Evolutionary conservation across 345 rosid species (phyloP), one percentile per base, ranked within the genome.

Genomic region (Kernera saxatilis): DNA sequence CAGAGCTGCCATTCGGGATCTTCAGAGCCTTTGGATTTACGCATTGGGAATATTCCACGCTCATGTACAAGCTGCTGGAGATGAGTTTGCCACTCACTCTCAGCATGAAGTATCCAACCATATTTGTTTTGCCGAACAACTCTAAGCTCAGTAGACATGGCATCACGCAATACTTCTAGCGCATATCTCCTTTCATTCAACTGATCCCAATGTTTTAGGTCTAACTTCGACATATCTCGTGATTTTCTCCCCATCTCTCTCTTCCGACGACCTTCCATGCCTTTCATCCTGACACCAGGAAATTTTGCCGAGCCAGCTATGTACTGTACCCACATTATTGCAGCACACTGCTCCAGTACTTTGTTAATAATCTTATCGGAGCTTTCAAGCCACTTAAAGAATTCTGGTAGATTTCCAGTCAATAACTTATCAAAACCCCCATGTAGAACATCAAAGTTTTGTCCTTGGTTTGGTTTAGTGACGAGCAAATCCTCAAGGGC

Each of bases 31-130:
- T 79, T 72, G 67, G 89, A 74, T 77, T 81, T 89, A 49, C 78
- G 84, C 88, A 92, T 78, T 30, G 99, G 97, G 66, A 95, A 87
- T 79, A 92, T 86, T 56, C 99, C 99, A 15, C 99, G 86, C 78
- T 95, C 97, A 66, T 95, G 99, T 48, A 95, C 89, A 81, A 95
- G 92, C 79, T 95, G 97, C 78, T 88, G 98, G 61, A 95, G 92
- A 79, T 88, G 96, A 21, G 86, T 92, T 77, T 95, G 93, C 99
- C 99, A 95, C 84, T 88, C 96, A 35, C 99, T 95, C 82, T 95
- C 99, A 64, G 99, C 99, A 81, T 95, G 98, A 46, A 95, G 96
- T 80, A 95, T 88, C 99, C 99, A 95, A 53, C 99, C 99, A 80
- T 95, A 95, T 81, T 95, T 95, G 76, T 92, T 96, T 83, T 95